Evolutionary conservation across 345 rosid species (phyloP), one percentile per base, ranked within the genome.

Genomic region (Pistacia vera): DNA sequence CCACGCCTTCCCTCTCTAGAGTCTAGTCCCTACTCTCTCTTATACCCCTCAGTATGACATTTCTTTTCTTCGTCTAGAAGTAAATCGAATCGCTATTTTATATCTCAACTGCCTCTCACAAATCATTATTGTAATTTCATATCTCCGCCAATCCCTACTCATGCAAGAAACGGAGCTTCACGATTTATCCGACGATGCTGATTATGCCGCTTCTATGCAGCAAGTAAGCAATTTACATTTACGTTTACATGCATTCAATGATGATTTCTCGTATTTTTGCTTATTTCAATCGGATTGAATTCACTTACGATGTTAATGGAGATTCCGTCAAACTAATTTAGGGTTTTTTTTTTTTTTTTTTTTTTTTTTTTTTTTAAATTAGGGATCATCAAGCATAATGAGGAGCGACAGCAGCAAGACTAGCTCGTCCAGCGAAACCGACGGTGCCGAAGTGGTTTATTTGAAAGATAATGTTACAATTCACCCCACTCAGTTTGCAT

Each of bases 141-240:
- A 17, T 68, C 69, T 60, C 60, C 58, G 28, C 4, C n/a, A 46
- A 61, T 41, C 70, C 52, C 52, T 57, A n/a, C 69, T 81, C 77
- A 93, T 93, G 93, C 97, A 84, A 70, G 93, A 92, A 88, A 57
- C 91, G 9, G 99, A 97, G 72, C 86, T 87, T 59, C 90, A 90
- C 66, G 99, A 97, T 80, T 88, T 97, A 71, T 92, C 98, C 5
- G 99, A 97, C 85, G 99, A 97, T 83, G 93, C 98, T 60, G 98
- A 97, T 81, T 97, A 92, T 87, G 98, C 97, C 3, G 98, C 96
- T 8, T 94, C 99, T 44, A 83, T 86, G 69, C 93, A 83, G 28
- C 94, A 94, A 76, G 98, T 92, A 83, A 77, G 82, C 69, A 16
- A 16, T 72, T 78, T 48, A 16, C 36, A 16, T 72, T 78, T 7